Evolutionary conservation across 1,139 yeast genomes (phyloP), one percentile per base, ranked within the genome.

Genomic region (Geotrichum cucujoidarum): DNA sequence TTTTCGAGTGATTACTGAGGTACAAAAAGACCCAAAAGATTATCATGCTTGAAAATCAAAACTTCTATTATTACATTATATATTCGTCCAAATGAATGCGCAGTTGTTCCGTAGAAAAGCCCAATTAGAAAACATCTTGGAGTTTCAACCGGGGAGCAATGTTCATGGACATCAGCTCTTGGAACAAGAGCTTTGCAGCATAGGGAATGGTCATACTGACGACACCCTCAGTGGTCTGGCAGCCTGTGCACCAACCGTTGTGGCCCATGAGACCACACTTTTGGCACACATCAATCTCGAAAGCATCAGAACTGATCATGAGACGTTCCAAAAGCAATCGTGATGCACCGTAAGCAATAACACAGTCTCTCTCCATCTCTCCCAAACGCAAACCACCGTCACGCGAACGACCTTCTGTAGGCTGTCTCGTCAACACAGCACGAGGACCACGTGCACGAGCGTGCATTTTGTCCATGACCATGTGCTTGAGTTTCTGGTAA

Each of bases 281-380:
- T 62, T 86, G 86, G 72, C 99, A 92, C 31, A 92, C 82, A 64
- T 92, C 97, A 35, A 92, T 97, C 60, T 94, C 97, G 65, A 92
- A 92, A 0, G 97, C 97, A 73, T 92, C 99, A 0, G 97, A 90
- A 36, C 96, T 87, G 49, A 92, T 72, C 99, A 92, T 94, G 60
- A 92, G 77, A 68, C 99, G 82, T 69, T 92, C 99, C 54, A 92
- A 72, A 59, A 92, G 75, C 58, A 92, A 73, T 66, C 92, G 97
- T 3, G 97, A 90, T 0, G 99, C 99, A 63, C 99, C 99, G 62
- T 94, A 92, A 0, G 99, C 99, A 71, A 92, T 94, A 57, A 92
- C 95, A 83, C 98, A 92, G 74, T 92, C 99, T 71, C 98, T 84
- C 70, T 92, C 99, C 99, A 92, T 92, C 71, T 92, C 99, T 60